Evolutionary conservation across 306 rosid genomes (phyloP).

Genomic region (Neltuma alba): DNA sequence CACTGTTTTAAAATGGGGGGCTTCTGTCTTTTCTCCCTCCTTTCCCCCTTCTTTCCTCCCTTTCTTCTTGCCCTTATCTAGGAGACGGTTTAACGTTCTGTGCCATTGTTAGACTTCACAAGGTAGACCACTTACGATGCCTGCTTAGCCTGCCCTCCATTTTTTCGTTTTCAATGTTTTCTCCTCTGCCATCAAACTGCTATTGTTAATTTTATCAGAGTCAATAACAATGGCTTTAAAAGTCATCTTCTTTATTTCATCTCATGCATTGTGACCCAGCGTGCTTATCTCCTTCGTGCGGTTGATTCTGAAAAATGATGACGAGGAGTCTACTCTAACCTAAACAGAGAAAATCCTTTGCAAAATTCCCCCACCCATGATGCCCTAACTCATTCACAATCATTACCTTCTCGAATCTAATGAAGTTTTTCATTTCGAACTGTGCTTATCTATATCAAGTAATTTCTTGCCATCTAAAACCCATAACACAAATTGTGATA

Average conservation of each 20-base stretch:
- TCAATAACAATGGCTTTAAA: conserved; percentile 1
- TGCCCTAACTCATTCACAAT: conserved; percentile 20
- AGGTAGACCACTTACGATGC: conserved; percentile 26
- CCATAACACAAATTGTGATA: conserved; percentile 28
- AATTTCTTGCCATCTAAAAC: conserved; percentile 22
- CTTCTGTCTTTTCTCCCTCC: conserved; percentile 12
- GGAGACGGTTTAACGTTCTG: neutral
- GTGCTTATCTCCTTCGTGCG: neutral
- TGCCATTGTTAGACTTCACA: conserved; percentile 5
- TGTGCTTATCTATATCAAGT: conserved; percentile 17
- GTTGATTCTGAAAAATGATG: conserved; percentile 19
- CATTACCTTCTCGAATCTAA: conserved; percentile 33
- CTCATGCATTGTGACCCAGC: conserved; percentile 15
- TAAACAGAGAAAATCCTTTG: neutral
- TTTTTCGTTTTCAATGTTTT: neutral
- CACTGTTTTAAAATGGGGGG: conserved; percentile 28
- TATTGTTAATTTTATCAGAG: conserved; percentile 12
- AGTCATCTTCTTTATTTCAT: neutral
- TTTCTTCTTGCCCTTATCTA: neutral
- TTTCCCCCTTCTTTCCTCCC: conserved; percentile 16
- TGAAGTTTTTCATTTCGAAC: conserved; percentile 16
- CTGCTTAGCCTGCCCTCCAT: neutral
- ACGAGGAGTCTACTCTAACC: conserved; percentile 19
- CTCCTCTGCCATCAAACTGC: neutral
- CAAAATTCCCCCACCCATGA: conserved; percentile 3